Evolutionary conservation across 257 asterid genomes (phyloP), one percentile per base, ranked within the genome.

Genomic region (Nicotiana tomentosiformis): DNA sequence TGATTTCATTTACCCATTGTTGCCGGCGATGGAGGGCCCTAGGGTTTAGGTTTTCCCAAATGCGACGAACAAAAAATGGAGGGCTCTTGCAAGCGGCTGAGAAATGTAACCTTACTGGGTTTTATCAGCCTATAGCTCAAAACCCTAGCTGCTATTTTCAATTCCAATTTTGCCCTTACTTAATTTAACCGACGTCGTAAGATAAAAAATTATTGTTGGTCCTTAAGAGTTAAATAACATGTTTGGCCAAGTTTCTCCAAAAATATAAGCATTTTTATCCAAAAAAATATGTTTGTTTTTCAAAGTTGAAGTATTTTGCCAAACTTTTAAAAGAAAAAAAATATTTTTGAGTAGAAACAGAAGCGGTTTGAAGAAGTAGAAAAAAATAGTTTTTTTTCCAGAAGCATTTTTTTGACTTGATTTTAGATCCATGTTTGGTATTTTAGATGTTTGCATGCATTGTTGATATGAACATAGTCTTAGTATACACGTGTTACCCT

Each of bases 1-100:
- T 51, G 64, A 74, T 61, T 72, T 4, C 7, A 4, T 51, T 62
- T 72, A 72, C 81, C 84, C 84, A 72, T 84, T 83, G 66, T 53
- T 60, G 78, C 82, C 61, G 85, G 82, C 65, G 35, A 79, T 32
- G 39, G 81, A 20, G 77, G 29, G 3, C 76, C 49, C 49, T 33
- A 33, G 58, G 68, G 68, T 81, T 55, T 62, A 7, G 39, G 32
- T 62, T 0, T 39, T 39, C 61, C 1, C 43, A 56, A 33, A 18
- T 66, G 33, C 33, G 55, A n/a, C 72, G 58, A 15, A 20, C 49
- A 1, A 7, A 43, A 43, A 43, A 7, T 43, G 20, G 37, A 15
- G 61, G 35, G 80, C 53, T 11, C 77, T 23, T 10, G 3, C 35
- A 32, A 61, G 60, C 37, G 20, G 76, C 49, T 43, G 17, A 20